Evolutionary conservation across 139 green algal genomes (phyloP), one percentile per base, ranked within the genome.

Genomic region (Micractinium conductrix): DNA sequence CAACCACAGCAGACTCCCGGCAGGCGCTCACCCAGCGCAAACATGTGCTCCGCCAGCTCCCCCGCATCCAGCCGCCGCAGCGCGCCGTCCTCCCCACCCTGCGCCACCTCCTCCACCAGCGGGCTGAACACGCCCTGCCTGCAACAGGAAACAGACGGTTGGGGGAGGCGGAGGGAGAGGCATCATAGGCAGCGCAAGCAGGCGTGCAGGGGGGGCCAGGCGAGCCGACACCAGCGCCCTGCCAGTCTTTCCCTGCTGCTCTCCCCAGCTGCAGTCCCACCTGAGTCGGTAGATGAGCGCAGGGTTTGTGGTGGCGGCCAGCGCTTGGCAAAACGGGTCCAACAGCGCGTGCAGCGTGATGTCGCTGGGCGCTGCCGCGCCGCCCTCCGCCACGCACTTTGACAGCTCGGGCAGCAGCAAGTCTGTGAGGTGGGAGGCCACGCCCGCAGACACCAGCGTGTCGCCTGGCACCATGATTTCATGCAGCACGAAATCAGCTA

Each of bases 401-500:
- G 48, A 69, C 42, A 98, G 86, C 89, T 98, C 96, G 0, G 89
- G 87, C 48, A 98, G 37, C 65, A 91, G 92, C 24, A 98, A 50
- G 84, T 98, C 96, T 22, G 86, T 83, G 0, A 98, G 19, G 81
- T 98, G 95, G 86, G 95, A 97, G 0, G 89, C 83, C 44, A 95
- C 30, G 10, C 93, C 94, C 6, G 83, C 58, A 9, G 90, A 90
- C 1, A 67, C n/a, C 45, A 84, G 40, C 42, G 63, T 87, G 55
- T 82, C 79, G 9, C 45, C 43, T 9, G 87, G 83, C 71, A 93
- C 45, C 65, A 96, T n/a, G 10, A 95, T 65, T 38, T 87, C 63
- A 17, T 88, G 33, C 16, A 68, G 83, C 74, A 94, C 85, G 17
- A 87, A 85, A 10, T 67, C 70, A 2, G 84, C 85, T 74, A 90